Conservation (phyloP, 192 early-diverging fungal species). For the Coemansia javaensis region DNA sequence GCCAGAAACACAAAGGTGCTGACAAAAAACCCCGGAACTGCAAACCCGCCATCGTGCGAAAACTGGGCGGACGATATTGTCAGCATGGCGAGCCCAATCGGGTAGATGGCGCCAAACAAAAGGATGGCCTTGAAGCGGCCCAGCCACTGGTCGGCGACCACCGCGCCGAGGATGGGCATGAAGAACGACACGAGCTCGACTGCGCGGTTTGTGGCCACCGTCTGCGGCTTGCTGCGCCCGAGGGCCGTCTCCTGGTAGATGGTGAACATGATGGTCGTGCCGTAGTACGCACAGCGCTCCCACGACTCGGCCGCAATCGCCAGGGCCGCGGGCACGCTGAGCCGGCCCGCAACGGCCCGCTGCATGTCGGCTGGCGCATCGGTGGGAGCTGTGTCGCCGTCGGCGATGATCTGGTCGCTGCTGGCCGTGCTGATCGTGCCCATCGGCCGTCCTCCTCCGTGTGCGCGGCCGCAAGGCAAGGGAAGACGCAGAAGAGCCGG, state of each 20-base stretch:
- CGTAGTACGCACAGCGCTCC: conserved; percentile 59
- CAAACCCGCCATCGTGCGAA: conserved; percentile 48
- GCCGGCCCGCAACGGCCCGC: conserved; percentile 31
- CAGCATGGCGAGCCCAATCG: conserved; percentile 58
- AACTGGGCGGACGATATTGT: conserved; percentile 57
- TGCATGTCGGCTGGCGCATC: conserved; percentile 24
- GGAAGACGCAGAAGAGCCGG: too few species aligned
- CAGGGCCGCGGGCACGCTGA: conserved; percentile 23
- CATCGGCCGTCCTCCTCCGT: too few species aligned
- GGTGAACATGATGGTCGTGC: conserved; percentile 52
- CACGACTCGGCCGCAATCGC: conserved; percentile 53
- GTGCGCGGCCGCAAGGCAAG: too few species aligned
- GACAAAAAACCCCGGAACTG: conserved; percentile 60
- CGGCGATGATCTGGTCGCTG: too few species aligned
- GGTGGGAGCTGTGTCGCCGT: background rate
- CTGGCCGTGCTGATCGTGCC: too few species aligned
- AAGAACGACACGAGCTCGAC: conserved; percentile 56
- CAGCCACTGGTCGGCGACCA: conserved; percentile 63
- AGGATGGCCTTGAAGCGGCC: conserved; percentile 72
- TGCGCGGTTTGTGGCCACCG: conserved; percentile 45
- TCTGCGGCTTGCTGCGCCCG: conserved; percentile 20
- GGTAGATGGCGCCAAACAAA: conserved; percentile 56
- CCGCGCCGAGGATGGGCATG: conserved; percentile 56
- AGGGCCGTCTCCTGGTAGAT: conserved; percentile 55
- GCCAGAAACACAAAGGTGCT: conserved; percentile 60